Percentiles rank a stretch among this genome's conserved stretches.
These are phyloP conservation scores for Phaeoacremonium minimum DNA, from an alignment of 2,329 filamentous ascomycete species.

Conservation along the genomic window DNA sequence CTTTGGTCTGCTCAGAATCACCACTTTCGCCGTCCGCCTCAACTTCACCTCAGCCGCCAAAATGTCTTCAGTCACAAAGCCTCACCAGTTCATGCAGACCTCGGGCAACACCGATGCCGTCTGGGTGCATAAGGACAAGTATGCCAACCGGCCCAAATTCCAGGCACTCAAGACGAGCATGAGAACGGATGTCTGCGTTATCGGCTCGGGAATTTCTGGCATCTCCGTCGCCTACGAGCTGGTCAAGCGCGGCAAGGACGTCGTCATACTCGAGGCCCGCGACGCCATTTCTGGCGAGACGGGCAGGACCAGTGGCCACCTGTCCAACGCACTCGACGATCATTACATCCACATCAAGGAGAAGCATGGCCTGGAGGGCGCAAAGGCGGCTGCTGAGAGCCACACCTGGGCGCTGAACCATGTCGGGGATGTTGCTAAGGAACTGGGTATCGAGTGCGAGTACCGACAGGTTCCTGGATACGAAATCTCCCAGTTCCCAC, in stretches of 20 bases:
- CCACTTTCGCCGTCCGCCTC: neutral
- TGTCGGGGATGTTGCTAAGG: slow-evolving; percentile 42
- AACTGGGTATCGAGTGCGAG: slow-evolving; percentile 51
- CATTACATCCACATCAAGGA: slow-evolving; percentile 44
- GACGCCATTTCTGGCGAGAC: slow-evolving; percentile 50
- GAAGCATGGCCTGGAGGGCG: slow-evolving; percentile 46
- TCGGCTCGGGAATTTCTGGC: slow-evolving; percentile 49
- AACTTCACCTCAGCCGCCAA: neutral
- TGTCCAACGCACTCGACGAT: slow-evolving; percentile 50
- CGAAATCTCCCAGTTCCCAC: slow-evolving; percentile 43
- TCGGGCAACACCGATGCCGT: slow-evolving; percentile 47
- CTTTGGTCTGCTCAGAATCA: neutral
- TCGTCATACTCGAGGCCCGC: slow-evolving; percentile 50
- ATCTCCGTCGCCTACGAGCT: slow-evolving; percentile 49
- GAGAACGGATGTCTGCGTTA: slow-evolving; percentile 42
- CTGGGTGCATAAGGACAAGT: slow-evolving; percentile 46
- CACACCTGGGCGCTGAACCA: slow-evolving; percentile 49
- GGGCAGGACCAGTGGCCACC: slow-evolving; percentile 48
- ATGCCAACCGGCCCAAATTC: slow-evolving; percentile 36
- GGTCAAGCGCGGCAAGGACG: slow-evolving; percentile 40
- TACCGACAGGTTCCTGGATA: slow-evolving; percentile 46
- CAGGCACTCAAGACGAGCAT: slow-evolving; percentile 34
- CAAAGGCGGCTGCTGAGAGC: slow-evolving; percentile 44
- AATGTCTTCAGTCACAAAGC: neutral
- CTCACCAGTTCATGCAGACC: slow-evolving; percentile 27